Base-by-base conservation (phyloP, 768 basidiomycete genomes). In the Calocera cornea region DNA sequence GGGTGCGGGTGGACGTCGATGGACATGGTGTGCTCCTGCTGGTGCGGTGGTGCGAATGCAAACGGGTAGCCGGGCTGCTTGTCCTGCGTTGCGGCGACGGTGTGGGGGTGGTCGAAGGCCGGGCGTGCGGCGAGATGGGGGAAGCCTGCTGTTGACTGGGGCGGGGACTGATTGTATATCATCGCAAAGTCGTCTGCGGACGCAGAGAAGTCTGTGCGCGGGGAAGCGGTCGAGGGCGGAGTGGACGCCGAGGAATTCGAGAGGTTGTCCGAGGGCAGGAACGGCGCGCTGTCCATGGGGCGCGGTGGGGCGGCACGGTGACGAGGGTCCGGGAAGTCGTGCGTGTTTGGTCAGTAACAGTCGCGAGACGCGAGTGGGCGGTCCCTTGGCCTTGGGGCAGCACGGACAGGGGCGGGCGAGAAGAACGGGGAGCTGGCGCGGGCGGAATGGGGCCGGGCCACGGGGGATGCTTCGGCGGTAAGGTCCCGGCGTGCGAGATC, bases 41-140 rank as follows among this genome's bases (percentile, higher is more conserved):
- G 70, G 83, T 80, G 75, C 83, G 69, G 76, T 79, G 69, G 76
- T 79, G 78, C 72, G 80, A 71, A 72, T 74, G 73, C 54, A 19
- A 60, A 60, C 10, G 54, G 54, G 31, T 60, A 60, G 5, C 7
- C 14, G 71, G 76, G 73, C 74, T 83, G 73, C 74, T 83, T 83
- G 31, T 60, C 41, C 77, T 77, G 74, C 74, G 77, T 71, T 71
- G 75, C 65, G 31, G 76, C 74, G 12, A 72, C 73, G 44, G 76
- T 66, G 69, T 70, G 68, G 69, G 72, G 41, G 65, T 71, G 72
- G 70, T 50, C 66, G 22, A 40, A 41, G 65, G 40, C 5, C 10
- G 40, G 8, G 47, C 40, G 40, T n/a, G 40, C 65, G 31, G 65
- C 40, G 65, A 41, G 41, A 66, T 49, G 40, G 11, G 40, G 5